These are phyloP conservation scores for Ascochyta clinopodiicola DNA, from an alignment of 2,329 filamentous ascomycete species.

Conservation along the genomic window DNA sequence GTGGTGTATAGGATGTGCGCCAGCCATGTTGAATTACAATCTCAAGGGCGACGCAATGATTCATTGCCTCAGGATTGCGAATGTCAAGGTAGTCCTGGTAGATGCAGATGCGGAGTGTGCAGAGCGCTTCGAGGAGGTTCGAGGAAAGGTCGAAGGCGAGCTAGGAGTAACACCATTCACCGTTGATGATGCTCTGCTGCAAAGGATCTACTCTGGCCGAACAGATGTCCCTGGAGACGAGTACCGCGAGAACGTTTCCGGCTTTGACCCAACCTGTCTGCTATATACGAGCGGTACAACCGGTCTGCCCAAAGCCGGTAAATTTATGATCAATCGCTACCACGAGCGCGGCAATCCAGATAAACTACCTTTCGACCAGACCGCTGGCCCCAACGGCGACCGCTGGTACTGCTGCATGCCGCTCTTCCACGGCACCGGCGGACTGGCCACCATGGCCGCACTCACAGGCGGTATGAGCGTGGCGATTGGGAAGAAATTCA, in stretches of 20 bases:
- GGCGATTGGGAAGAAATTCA: constrained; percentile 70
- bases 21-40: constrained; percentile 74
- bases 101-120: constrained; percentile 56
- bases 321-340: constrained; percentile 36
- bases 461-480: constrained; percentile 54
- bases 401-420: constrained; percentile 79
- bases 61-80: constrained; percentile 67
- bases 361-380: constrained; percentile 42
- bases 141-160: constrained; percentile 25
- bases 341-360: constrained; percentile 46
- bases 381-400: constrained; percentile 54
- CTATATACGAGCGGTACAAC: constrained; percentile 80
- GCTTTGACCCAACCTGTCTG: constrained; percentile 63
- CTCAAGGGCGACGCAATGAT: constrained; percentile 66
- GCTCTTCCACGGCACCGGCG: constrained; percentile 76
- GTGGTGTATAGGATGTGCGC: constrained; percentile 70
- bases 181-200: constrained; percentile 26
- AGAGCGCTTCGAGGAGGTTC: constrained; percentile 28
- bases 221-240: constrained; percentile 57
- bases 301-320: constrained; percentile 67
- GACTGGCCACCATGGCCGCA: constrained; percentile 62
- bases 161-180: constrained; percentile 27
- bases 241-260: constrained; percentile 60
- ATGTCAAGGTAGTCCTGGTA: constrained; percentile 62
- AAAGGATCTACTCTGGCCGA: constrained; percentile 25